Evolutionary conservation across 495 filamentous ascomycete species (phyloP), one percentile per base, ranked within the genome.

Genomic region (Baudoinia panamericana): DNA sequence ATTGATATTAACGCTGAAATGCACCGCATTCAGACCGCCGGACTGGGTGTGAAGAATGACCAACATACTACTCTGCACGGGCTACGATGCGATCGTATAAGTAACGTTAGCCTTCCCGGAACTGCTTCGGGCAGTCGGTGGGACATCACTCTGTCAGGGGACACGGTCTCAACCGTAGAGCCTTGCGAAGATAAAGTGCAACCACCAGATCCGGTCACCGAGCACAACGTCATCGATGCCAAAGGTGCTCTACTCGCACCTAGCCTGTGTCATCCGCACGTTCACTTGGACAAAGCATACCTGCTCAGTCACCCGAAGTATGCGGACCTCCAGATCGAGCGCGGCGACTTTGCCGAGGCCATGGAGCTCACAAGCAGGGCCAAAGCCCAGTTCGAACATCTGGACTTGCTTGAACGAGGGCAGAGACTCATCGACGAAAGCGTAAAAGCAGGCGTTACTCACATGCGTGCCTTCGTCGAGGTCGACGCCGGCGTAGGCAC

Each of bases 211-310:
- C 38, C 41, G 13, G 30, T 42, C n/a, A 36, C 60, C 31, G 36
- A 59, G 21, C 3, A 22, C n/a, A 27, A 18, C 27, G 11, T 18
- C n/a, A 30, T 49, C 24, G 38, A 60, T 36, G 55, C 54, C 23
- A 12, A 45, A 21, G 42, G 41, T 31, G 45, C 56, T 37, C 39
- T 78, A 7, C 46, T 78, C 2, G 53, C 67, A 7, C 78, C 81
- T 19, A 60, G 70, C 11, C 65, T 84, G 18, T 81, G 76, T 31
- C 82, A 87, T 52, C 75, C 80, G 9, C 80, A 85, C 49, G 72
- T 84, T 34, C 81, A 85, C 52, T 64, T 84, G 29, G 82, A 84
- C 55, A 84, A 87, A 57, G 70, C 73, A 28, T 85, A 75, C 52
- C 62, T 85, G 13, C 68, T 84, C 18, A 64, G 56, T 36, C 58